Percentiles rank a stretch among this genome's conserved stretches.
These are phyloP conservation scores for Collybiopsis confluens DNA, from an alignment of 768 basidiomycete species.

Conservation along the genomic window DNA sequence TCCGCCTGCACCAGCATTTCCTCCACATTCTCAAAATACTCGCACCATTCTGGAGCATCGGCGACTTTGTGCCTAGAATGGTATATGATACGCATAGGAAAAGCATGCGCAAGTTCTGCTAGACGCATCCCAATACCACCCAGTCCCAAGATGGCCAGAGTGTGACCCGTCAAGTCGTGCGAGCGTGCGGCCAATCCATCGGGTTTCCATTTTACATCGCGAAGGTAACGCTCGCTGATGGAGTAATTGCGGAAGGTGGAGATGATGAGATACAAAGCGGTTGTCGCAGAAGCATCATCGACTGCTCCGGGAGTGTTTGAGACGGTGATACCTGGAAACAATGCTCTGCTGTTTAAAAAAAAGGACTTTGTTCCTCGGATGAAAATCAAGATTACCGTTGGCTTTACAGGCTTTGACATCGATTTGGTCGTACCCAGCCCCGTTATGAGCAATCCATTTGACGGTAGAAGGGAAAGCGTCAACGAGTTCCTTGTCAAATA, in stretches of 20 bases:
- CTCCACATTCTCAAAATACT: constrained; percentile 63
- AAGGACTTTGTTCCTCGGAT: too few relatives aligned
- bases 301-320: constrained; percentile 91
- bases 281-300: constrained; percentile 88
- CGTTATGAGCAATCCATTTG: constrained; percentile 89
- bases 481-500: constrained; percentile 79
- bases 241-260: constrained; percentile 74
- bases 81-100: constrained; percentile 90
- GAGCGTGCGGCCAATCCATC: constrained; percentile 39
- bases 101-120: constrained; percentile 67
- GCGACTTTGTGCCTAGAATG: constrained; percentile 57
- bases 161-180: constrained; percentile 65
- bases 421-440: constrained; percentile 89
- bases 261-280: constrained; percentile 78
- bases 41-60: constrained; percentile 66
- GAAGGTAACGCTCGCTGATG: constrained; percentile 54
- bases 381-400: constrained; percentile 45
- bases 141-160: constrained; percentile 69
- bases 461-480: constrained; percentile 59
- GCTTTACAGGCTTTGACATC: constrained; percentile 71
- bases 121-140: constrained; percentile 74
- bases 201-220: constrained; percentile 59
- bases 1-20: constrained; percentile 70
- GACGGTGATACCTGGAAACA: constrained; percentile 72
- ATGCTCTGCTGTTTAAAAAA: too few relatives aligned